phyloP scores from a whole-genome alignment of 192 early-diverging fungal genomes.

The Geosiphon pyriformis region DNA sequence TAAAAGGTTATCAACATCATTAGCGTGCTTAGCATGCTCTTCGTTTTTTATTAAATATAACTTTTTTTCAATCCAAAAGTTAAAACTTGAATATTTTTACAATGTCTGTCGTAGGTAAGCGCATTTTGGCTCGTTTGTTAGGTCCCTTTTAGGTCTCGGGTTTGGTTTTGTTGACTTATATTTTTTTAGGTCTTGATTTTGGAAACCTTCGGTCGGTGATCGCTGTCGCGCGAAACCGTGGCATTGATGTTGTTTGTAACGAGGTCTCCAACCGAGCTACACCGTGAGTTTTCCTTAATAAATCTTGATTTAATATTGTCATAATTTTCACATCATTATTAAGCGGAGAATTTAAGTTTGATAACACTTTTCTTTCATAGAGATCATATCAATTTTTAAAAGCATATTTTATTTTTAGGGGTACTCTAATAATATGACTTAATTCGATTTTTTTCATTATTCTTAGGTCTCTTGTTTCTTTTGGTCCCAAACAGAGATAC shows the following conservation, averaged over 20 bases:
- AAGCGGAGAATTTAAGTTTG: too few relatives aligned
- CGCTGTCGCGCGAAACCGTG: conserved; percentile 95
- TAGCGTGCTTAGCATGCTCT: not conserved
- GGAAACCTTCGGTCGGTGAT: conserved; percentile 95
- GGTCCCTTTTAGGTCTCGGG: not conserved
- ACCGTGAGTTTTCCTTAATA: conserved; percentile 55
- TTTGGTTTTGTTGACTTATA: not conserved
- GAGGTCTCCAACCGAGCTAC: conserved; percentile 96
- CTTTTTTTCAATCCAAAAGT: not conserved
- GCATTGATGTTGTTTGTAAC: conserved; percentile 96
- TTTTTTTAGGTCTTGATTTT: conserved; percentile 84
- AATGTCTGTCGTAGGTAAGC: conserved; percentile 26
- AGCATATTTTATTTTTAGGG: too few relatives aligned
- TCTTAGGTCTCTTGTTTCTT: conserved; percentile 80
- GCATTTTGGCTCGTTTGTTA: too few relatives aligned
- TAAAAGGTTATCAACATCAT: too few relatives aligned
- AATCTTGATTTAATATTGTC: not conserved
- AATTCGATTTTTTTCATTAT: not conserved
- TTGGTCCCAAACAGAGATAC: conserved; percentile 91
- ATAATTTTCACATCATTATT: not conserved
- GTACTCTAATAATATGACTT: too few relatives aligned
- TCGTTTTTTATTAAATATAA: not conserved
- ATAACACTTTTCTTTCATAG: too few relatives aligned
- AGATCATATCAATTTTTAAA: too few relatives aligned
- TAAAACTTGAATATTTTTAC: not conserved